Conservation (phyloP, 495 filamentous ascomycete species). For the Talaromyces borbonicus region DNA sequence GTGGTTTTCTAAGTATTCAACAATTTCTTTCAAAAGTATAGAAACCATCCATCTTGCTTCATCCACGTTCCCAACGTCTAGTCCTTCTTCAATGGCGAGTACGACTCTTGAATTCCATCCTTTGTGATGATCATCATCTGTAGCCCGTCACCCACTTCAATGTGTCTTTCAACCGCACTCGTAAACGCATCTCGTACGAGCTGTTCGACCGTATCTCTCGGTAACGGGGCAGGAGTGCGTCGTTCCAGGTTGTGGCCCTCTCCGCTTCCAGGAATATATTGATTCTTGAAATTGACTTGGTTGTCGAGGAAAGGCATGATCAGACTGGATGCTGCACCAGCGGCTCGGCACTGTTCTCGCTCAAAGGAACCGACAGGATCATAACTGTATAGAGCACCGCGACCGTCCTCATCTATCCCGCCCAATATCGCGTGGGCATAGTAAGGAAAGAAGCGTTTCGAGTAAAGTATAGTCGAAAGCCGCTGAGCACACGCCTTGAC, state of each 20-base stretch:
- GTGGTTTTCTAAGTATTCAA: constrained; percentile 1
- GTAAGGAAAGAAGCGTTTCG: constrained; percentile 97
- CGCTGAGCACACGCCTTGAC: constrained; percentile 89
- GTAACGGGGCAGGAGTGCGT: constrained; percentile 54
- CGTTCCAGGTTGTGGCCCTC: constrained; percentile 66
- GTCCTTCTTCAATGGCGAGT: constrained; percentile 81
- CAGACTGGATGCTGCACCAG: constrained; percentile 87
- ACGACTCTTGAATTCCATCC: constrained; percentile 80
- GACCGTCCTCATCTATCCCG: constrained; percentile 89
- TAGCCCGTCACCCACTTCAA: constrained; percentile 93
- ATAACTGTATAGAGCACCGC: constrained; percentile 91
- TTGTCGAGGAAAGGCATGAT: constrained; percentile 99
- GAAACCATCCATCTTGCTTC: too few relatives aligned
- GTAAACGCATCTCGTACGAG: constrained; percentile 96
- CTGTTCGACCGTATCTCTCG: constrained; percentile 63
- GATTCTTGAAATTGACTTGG: constrained; percentile 99
- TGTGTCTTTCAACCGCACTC: constrained; percentile 95
- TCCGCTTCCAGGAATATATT: constrained; percentile 84
- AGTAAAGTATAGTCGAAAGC: constrained; percentile 86
- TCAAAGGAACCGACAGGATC: constrained; percentile 96
- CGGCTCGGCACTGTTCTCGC: constrained; percentile 88
- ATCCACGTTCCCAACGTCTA: constrained; percentile 30
- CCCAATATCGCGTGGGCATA: constrained; percentile 90
- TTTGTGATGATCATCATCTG: constrained; percentile 90
- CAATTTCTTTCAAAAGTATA: constrained; percentile 12